Conservation (phyloP, 2,329 filamentous ascomycete genomes). For the Endocalyx cinctus region DNA sequence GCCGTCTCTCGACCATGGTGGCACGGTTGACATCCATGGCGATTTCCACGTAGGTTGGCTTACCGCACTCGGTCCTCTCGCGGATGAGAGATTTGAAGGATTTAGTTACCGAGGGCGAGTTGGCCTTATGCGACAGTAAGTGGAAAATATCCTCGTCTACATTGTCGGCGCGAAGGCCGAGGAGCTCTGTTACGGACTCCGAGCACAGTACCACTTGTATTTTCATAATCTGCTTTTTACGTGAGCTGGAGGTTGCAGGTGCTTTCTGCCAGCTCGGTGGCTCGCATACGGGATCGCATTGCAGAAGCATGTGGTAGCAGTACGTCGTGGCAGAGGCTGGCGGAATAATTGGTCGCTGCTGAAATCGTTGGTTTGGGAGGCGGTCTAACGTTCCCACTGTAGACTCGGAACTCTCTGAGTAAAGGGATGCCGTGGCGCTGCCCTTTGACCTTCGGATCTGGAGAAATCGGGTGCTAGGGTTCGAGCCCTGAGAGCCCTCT, state of each 20-base stretch:
- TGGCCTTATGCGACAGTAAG: slow-evolving; percentile 44
- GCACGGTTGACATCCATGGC: slow-evolving; percentile 8
- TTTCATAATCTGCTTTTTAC: slow-evolving; percentile 18
- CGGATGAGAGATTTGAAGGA: slow-evolving; percentile 41
- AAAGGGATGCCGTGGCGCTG: too few relatives aligned
- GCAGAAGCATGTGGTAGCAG: slow-evolving; percentile 11
- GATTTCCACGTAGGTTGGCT: slow-evolving; percentile 24
- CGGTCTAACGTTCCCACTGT: not conserved
- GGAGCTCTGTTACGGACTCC: slow-evolving; percentile 39
- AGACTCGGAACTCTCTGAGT: too few relatives aligned
- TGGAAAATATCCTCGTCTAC: slow-evolving; percentile 49
- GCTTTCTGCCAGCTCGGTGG: slow-evolving; percentile 4
- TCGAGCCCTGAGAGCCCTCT: slow-evolving; percentile 4
- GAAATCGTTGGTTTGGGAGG: slow-evolving; percentile 6
- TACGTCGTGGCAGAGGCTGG: slow-evolving; percentile 18
- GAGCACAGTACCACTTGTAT: slow-evolving; percentile 40
- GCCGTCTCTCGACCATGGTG: too few relatives aligned
- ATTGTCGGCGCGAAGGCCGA: slow-evolving; percentile 37
- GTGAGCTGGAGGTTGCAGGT: slow-evolving; percentile 11
- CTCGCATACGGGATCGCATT: slow-evolving; percentile 1
- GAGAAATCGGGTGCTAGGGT: slow-evolving; percentile 8
- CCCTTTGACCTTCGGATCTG: not conserved
- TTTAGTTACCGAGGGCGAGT: slow-evolving; percentile 37
- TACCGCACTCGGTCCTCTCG: slow-evolving; percentile 21
- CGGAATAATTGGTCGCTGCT: slow-evolving; percentile 2